Conservation (phyloP, 1,284 basidiomycete genomes). For the Ceraceosorus guamensis region DNA sequence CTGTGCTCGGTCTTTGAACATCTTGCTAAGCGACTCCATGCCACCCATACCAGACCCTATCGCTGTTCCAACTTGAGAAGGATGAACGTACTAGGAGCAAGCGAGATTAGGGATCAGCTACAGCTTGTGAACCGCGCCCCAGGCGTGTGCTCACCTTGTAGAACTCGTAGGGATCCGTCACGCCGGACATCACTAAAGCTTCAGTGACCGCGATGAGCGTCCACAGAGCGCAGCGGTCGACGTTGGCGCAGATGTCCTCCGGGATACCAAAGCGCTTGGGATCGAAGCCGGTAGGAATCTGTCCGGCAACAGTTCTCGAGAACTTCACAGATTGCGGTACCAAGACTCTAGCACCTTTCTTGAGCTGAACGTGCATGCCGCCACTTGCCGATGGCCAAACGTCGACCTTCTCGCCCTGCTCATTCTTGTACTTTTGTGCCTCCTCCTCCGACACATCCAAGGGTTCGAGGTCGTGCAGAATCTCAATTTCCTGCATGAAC, state of each 20-base stretch:
- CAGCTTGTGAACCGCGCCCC: too few species aligned
- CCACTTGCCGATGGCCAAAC: conserved; percentile 78
- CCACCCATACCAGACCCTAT: conserved; percentile 86
- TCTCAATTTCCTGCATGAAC: conserved; percentile 93
- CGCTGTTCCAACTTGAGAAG: conserved; percentile 66
- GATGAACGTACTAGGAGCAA: conserved; percentile 65
- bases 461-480: conserved; percentile 91
- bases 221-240: conserved; percentile 91
- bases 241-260: conserved; percentile 90
- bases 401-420: conserved; percentile 94
- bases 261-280: conserved; percentile 94
- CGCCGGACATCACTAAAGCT: conserved; percentile 87
- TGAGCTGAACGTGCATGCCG: conserved; percentile 88
- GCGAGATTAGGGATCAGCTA: not conserved
- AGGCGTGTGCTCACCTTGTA: conserved; percentile 51
- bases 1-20: conserved; percentile 97
- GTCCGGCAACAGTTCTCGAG: conserved; percentile 87
- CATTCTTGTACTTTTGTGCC: conserved; percentile 88
- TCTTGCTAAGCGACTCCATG: conserved; percentile 55
- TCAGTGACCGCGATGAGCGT: conserved; percentile 90
- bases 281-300: conserved; percentile 94
- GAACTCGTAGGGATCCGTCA: conserved; percentile 80
- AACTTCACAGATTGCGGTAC: conserved; percentile 94
- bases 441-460: conserved; percentile 86
- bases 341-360: conserved; percentile 89